Evolutionary conservation across 2,329 filamentous ascomycete genomes (phyloP).

Genomic region (Fusarium oligoseptatum): DNA sequence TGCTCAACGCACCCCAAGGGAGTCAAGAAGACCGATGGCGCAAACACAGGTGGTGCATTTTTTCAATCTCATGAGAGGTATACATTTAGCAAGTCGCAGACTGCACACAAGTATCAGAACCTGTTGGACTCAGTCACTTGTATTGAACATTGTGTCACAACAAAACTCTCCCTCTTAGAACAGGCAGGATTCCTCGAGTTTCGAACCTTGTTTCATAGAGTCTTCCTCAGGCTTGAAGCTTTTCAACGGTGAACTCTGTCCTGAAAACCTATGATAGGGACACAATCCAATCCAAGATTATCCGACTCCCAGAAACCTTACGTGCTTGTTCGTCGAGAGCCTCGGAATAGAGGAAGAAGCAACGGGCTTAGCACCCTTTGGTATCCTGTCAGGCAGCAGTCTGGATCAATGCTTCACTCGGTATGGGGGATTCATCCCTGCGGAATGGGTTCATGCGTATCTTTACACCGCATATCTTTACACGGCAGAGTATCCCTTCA

Average conservation of each 20-base stretch:
- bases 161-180: not conserved
- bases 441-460: not conserved
- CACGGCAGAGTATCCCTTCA: not conserved
- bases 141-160: not conserved
- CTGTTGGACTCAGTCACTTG: not conserved
- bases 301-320: not conserved
- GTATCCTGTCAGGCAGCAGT: not conserved
- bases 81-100: no score
- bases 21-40: not conserved
- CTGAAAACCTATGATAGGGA: not conserved
- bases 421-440: not conserved
- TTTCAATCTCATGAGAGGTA: not conserved
- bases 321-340: not conserved
- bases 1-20: not conserved
- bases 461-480: no score
- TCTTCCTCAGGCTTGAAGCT: no score
- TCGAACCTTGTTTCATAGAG: not conserved
- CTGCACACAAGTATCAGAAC: not conserved
- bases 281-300: not conserved
- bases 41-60: not conserved
- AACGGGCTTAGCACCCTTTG: not conserved
- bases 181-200: not conserved
- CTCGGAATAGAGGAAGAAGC: not conserved
- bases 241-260: not conserved
- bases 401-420: not conserved